These are phyloP conservation scores for Solanum hybrid DNA, from an alignment of 305 asterid species.

Conservation along the genomic window DNA sequence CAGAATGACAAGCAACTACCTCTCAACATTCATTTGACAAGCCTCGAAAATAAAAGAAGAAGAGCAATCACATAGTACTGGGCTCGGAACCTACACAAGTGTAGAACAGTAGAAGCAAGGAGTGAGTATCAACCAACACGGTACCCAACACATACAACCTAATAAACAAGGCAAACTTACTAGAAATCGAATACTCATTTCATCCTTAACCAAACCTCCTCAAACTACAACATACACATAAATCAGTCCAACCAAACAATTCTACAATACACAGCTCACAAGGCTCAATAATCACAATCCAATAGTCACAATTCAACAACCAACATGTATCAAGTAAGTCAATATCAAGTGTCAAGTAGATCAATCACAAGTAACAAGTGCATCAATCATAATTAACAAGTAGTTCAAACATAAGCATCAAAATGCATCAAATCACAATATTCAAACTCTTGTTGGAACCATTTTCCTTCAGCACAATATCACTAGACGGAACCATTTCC, in stretches of 20 bases:
- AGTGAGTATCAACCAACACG: not conserved
- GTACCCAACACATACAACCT: not conserved
- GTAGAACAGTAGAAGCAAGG: not conserved
- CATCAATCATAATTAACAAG: too few species aligned
- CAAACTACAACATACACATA: not conserved
- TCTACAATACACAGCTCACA: too few species aligned
- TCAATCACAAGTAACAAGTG: not conserved
- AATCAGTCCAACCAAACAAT: not conserved
- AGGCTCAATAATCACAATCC: too few species aligned
- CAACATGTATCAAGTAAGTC: not conserved
- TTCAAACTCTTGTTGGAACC: not conserved
- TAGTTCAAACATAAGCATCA: not conserved
- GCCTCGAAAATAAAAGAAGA: not conserved
- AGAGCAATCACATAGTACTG: not conserved
- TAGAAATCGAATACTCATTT: not conserved
- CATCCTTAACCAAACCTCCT: not conserved
- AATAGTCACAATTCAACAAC: not conserved
- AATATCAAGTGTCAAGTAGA: too few species aligned
- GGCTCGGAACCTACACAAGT: not conserved
- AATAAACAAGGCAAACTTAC: not conserved
- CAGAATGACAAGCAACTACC: not conserved
- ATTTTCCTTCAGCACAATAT: not conserved
- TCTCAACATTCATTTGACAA: not conserved
- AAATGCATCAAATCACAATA: not conserved
- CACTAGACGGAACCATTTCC: too few species aligned